Evolutionary conservation across 257 asterid genomes (phyloP).

Genomic region (Knoxia roxburghii): DNA sequence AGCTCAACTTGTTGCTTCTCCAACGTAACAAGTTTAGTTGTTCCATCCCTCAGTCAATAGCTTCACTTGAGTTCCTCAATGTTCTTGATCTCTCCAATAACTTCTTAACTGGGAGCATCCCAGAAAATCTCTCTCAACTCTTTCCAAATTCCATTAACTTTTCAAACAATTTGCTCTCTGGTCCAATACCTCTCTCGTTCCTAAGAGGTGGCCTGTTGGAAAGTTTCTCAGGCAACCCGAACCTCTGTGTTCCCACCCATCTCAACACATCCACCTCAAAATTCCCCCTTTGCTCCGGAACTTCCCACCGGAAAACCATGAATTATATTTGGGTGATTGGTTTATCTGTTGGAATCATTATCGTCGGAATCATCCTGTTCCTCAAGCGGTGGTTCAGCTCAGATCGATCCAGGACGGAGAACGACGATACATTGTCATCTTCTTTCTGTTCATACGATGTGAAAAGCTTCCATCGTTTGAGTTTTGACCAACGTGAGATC

Average conservation of each 20-base stretch:
- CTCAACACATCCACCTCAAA: constrained; percentile 21
- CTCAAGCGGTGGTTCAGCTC: constrained; percentile 48
- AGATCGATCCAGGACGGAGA: constrained; percentile 29
- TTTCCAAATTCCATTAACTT: constrained; percentile 76
- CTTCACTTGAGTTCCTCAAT: constrained; percentile 50
- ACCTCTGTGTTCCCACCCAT: constrained; percentile 46
- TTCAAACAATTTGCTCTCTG: constrained; percentile 68
- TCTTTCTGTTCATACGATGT: constrained; percentile 66
- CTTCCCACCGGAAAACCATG: constrained; percentile 28
- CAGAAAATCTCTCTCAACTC: constrained; percentile 41
- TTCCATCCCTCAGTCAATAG: constrained; percentile 65
- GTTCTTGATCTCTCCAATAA: constrained; percentile 78
- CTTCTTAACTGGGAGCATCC: constrained; percentile 52
- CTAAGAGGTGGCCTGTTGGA: constrained; percentile 61
- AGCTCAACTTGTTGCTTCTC: constrained; percentile 55
- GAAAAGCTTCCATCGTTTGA: constrained; percentile 73
- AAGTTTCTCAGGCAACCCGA: constrained; percentile 64
- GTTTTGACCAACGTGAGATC: constrained; percentile 74
- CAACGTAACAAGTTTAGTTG: constrained; percentile 62
- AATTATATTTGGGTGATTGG: constrained; percentile 54
- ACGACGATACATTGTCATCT: constrained; percentile 46
- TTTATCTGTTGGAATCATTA: constrained; percentile 39
- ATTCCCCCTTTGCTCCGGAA: constrained; percentile 38
- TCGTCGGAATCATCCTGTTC: constrained; percentile 44
- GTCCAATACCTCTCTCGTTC: constrained; percentile 64